phyloP scores from a whole-genome alignment of 73 alveolate genomes.

The Urostyla sp. region DNA sequence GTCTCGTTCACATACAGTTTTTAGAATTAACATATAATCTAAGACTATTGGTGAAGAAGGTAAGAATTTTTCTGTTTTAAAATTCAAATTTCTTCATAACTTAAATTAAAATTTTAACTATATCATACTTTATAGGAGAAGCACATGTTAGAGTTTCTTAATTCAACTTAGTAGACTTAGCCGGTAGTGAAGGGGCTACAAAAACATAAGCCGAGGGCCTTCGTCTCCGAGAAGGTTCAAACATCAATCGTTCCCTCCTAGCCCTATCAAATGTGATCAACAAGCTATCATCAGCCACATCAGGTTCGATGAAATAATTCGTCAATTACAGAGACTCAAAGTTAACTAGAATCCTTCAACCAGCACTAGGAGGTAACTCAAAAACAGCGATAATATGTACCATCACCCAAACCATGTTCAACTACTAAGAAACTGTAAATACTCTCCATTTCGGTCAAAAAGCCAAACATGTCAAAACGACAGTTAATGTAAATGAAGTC shows the following conservation, averaged over 20 bases:
- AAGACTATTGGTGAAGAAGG: conserved; percentile 69
- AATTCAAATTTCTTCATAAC: neutral
- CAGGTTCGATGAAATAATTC: conserved; percentile 54
- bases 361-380: conserved; percentile 87
- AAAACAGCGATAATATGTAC: conserved; percentile 88
- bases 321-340: conserved; percentile 89
- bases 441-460: conserved; percentile 82
- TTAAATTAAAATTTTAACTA: neutral
- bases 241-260: conserved; percentile 79
- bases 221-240: conserved; percentile 90
- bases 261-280: conserved; percentile 84
- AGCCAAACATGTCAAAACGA: conserved; percentile 82
- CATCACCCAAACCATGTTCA: conserved; percentile 76
- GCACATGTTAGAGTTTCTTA: conserved; percentile 70
- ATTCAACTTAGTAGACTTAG: conserved; percentile 92
- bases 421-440: conserved; percentile 84
- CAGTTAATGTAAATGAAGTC: conserved; percentile 58
- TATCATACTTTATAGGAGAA: conserved; percentile 32
- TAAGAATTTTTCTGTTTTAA: conserved; percentile 9
- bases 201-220: conserved; percentile 89
- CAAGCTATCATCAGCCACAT: conserved; percentile 73
- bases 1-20: conserved; percentile 86
- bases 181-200: conserved; percentile 95
- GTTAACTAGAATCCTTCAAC: conserved; percentile 83
- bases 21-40: conserved; percentile 75